Conservation (phyloP, 2,329 filamentous ascomycete species). For the Fusarium foetens region DNA sequence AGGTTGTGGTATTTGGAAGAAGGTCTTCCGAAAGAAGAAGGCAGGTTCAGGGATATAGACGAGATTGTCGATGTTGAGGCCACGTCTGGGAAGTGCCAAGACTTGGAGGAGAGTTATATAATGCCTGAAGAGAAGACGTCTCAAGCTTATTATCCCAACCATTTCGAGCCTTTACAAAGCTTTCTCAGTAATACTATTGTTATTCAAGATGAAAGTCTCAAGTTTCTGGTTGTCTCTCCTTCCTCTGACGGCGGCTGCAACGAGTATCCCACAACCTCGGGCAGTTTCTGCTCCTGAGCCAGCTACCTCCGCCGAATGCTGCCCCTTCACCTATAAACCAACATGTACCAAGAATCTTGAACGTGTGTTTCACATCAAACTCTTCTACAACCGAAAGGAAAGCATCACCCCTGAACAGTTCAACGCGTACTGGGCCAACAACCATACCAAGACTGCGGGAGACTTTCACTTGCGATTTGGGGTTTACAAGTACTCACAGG, state of each 20-base stretch:
- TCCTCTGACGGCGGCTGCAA: background rate
- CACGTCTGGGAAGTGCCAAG: background rate
- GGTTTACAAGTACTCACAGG: conserved; percentile 8
- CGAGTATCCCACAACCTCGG: background rate
- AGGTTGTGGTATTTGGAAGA: background rate
- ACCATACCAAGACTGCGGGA: conserved; percentile 10
- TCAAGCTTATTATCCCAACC: fast-evolving
- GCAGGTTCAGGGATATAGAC: background rate
- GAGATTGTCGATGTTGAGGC: background rate
- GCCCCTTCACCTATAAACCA: conserved; percentile 4
- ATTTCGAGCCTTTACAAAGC: fast-evolving
- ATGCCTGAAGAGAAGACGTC: fast-evolving
- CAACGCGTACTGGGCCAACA: conserved; percentile 10
- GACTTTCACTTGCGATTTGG: conserved; percentile 5
- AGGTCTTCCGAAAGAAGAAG: background rate
- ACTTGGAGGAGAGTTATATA: background rate
- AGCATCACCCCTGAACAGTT: background rate
- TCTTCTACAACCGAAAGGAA: conserved; percentile 6
- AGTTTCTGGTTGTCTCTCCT: background rate
- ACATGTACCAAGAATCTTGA: conserved; percentile 15
- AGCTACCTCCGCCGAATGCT: background rate
- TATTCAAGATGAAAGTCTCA: background rate
- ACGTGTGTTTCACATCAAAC: conserved; percentile 1
- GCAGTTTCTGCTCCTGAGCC: background rate
- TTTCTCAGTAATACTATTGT: fast-evolving